Conservation (phyloP, 352 stramenopile species). For the Pythium utonaiense region DNA sequence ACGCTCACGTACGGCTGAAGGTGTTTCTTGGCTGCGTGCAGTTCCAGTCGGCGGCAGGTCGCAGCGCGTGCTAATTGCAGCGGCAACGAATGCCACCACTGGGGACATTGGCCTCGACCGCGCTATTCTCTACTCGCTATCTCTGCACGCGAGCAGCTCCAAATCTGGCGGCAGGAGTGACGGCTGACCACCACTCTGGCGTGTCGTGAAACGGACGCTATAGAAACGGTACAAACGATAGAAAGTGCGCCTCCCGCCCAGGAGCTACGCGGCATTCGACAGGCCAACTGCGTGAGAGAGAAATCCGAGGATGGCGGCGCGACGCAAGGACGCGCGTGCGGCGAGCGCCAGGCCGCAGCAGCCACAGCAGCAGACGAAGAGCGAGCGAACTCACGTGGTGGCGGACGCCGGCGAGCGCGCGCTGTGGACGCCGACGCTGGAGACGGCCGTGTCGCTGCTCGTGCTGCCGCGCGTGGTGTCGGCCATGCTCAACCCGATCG, state of each 20-base stretch:
- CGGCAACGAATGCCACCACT: background rate
- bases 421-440: constrained; percentile 53
- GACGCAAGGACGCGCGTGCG: background rate
- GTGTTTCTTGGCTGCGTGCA: too few relatives aligned
- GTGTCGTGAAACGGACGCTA: background rate
- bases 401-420: constrained; percentile 27
- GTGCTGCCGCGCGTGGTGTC: constrained; percentile 52
- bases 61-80: background rate
- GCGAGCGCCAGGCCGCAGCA: background rate
- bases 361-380: background rate
- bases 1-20: too few relatives aligned
- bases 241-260: background rate
- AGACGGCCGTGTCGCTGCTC: constrained; percentile 64
- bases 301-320: background rate
- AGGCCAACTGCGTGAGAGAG: background rate
- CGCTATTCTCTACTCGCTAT: too few relatives aligned
- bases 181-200: background rate
- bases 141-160: background rate
- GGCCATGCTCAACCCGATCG: constrained; percentile 80
- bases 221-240: background rate
- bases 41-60: too few relatives aligned
- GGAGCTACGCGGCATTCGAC: background rate
- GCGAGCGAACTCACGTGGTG: constrained; percentile 1
- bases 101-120: too few relatives aligned
- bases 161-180: background rate